Evolutionary conservation across 345 rosid species (phyloP), one percentile per base, ranked within the genome.

Genomic region (Aquilaria sinensis): DNA sequence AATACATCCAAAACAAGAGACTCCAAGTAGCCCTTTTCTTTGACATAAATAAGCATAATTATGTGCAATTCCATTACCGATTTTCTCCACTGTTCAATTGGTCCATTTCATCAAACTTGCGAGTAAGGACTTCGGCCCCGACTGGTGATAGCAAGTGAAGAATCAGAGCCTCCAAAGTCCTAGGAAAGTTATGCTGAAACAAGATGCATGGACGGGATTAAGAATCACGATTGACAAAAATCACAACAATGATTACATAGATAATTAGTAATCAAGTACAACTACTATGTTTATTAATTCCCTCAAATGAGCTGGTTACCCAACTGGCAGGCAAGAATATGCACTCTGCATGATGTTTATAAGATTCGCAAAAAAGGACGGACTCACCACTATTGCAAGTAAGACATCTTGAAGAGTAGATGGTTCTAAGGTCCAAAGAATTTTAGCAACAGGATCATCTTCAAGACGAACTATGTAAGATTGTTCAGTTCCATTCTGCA

Each of bases 71-170:
- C 34, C 57, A 62, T 55, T 78, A 85, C 95, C 91, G 71, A 56
- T 83, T 80, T 75, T 81, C 85, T 75, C 88, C 90, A 67, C 78
- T 62, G 65, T 59, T 70, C 69, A 74, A 72, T 60, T 76, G 84
- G 69, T 88, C 95, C 15, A 88, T 82, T 72, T 85, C 89, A 54
- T 93, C 96, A 75, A 90, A 90, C 67, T 88, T 93, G 67, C 75
- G 75, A 8, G 95, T 82, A 55, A 90, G 86, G 70, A 85, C 85
- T 78, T 93, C 97, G 12, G 91, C 95, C 57, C 90, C 89, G 58
- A 78, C 72, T 32, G 97, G 96, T 48, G 89, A 85, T 77, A 83
- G 95, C 82, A 86, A 77, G 83, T 93, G 94, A 57, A 88, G 75
- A 72, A 86, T 65, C 62, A 93, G 73, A 48, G 86, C 94, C 80